Evolutionary conservation across 805 yeast genomes (phyloP), one percentile per base, ranked within the genome.

Genomic region (Pichia rugopelliculosa): DNA sequence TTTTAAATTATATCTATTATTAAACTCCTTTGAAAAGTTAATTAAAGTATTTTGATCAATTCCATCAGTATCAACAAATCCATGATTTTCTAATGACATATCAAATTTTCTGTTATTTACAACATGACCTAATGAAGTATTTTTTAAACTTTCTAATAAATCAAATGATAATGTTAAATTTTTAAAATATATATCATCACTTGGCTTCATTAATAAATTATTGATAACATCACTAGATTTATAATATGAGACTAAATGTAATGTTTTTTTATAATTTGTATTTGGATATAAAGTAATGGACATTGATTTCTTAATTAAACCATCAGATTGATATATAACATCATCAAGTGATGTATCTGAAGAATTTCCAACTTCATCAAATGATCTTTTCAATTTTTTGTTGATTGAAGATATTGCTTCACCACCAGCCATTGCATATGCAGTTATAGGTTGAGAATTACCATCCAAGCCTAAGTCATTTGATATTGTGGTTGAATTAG

Each of bases 221-320:
- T 70, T 67, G 44, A 77, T 59, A 4, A 88, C 93, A 61, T 90
- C 96, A 20, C 77, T 77, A 0, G 88, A 82, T 26, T 76, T 70
- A 60, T 87, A 90, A 64, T 90, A 90, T 9, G 90, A 80, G 3
- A 90, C 79, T 47, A 90, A 65, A 59, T 91, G 96, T 41, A 82
- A 67, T 4, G 84, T 77, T 56, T 73, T 76, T 11, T 51, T 53
- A 20, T 66, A 65, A 11, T 36, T 4, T 2, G 49, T 45, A 11
- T 50, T 50, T 18, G 50, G 49, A 21, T 65, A 63, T 15, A 84
- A 64, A n/a, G 80, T 74, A 23, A 87, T 70, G 1, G 88, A 79
- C 51, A 88, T 68, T 0, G 97, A 87, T 63, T 89, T 88, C 63
- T 90, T 90, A 50, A 88, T 79, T 41, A 90, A 71, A 0, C 96